Evolutionary conservation across 495 filamentous ascomycete genomes (phyloP).

Genomic region (Neurospora tetrasperma): DNA sequence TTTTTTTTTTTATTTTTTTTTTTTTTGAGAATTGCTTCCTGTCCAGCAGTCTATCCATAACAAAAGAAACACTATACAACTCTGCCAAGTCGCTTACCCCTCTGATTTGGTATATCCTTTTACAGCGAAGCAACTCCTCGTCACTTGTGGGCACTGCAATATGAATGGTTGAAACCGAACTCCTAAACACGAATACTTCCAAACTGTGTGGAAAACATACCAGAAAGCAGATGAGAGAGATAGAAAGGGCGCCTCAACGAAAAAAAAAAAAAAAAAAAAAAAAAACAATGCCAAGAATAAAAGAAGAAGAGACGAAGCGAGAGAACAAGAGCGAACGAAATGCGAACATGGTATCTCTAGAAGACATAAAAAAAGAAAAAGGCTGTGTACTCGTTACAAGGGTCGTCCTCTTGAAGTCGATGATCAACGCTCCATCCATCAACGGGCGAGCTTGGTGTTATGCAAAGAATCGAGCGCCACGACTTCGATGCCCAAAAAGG

Average conservation of each 20-base stretch:
- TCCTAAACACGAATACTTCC: not conserved
- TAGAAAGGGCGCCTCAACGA: not conserved
- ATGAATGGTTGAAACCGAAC: not conserved
- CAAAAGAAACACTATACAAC: not conserved
- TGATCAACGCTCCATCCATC: not conserved
- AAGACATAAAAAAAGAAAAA: not conserved
- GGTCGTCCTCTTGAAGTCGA: not conserved
- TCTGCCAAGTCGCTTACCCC: not conserved
- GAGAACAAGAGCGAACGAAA: not conserved
- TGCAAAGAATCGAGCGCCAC: not conserved
- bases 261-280: not conserved
- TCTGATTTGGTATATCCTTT: not conserved
- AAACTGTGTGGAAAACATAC: constrained; percentile 5
- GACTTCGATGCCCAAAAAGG: not conserved
- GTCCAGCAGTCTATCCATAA: not conserved
- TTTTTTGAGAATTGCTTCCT: not conserved
- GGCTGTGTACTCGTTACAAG: not conserved
- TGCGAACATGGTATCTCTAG: not conserved
- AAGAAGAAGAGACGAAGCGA: not conserved
- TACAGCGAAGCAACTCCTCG: not conserved
- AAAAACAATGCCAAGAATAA: not conserved
- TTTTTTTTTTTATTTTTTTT: not conserved
- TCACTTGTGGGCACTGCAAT: not conserved
- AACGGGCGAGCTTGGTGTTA: not conserved
- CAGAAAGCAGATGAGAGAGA: constrained; percentile 5